Evolutionary conservation across 78 protist species (phyloP), one percentile per base, ranked within the genome.

Genomic region (Carpediemonas membranifera): DNA sequence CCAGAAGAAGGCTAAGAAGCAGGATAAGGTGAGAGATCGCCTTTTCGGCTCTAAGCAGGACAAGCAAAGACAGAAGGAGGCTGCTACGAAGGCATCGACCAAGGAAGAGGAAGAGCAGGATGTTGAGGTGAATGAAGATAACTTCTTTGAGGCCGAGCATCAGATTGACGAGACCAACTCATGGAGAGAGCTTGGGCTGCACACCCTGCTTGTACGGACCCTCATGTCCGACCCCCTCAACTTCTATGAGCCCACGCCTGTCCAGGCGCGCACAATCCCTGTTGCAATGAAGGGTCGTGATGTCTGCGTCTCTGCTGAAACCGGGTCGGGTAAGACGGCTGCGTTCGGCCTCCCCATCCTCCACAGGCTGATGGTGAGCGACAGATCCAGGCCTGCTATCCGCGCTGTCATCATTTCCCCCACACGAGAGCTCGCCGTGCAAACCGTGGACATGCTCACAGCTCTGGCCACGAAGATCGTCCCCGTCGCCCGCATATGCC

Each of bases 261-360:
- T 76, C 34, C 83, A 78, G 72, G 19, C 51, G 14, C 7, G 5
- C 13, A n/a, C 59, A 7, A 86, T 89, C 36, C 86, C 84, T n/a
- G 56, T 81, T 16, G 79, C 73, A 28, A 11, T 87, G 31, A 39
- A 54, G 36, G 90, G 94, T 18, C 65, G 66, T 11, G 90, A 89
- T 64, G n/a, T 87, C 37, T 31, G 68, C 24, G 91, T 79, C 0
- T 76, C 82, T 66, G 91, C 94, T 18, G 65, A 44, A 21, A 89
- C 94, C 18, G 94, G 94, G 41, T 80, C 87, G 13, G 94, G 94
- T 58, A 86, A 89, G 50, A 87, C 94, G 9, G 91, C 87, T 1
- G 90, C 91, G 25, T 89, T 83, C 57, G 60, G 73, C 19, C 65
- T 89, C 39, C 94, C 94, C 44, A 66, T 84, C 51, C 56, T 88